Percentiles rank a stretch among this genome's conserved stretches.
phyloP scores from a whole-genome alignment of 2,329 filamentous ascomycete species.

The Fusarium sp. region DNA sequence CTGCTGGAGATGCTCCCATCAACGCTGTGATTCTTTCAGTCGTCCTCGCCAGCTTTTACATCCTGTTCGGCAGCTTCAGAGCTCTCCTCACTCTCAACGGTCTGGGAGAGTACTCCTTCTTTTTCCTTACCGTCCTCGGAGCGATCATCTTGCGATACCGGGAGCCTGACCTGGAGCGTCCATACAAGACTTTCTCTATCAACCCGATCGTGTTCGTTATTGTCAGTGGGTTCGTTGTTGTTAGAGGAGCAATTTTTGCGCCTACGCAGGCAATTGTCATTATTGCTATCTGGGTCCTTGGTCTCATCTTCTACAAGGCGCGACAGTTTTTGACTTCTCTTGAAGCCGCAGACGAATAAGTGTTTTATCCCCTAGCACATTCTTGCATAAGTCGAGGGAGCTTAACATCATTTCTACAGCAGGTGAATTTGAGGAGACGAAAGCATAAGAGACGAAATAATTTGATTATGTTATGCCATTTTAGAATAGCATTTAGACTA shows the following conservation, averaged over 20 bases:
- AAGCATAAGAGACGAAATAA: too few relatives aligned
- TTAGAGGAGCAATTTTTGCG: constrained; percentile 68
- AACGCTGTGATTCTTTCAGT: constrained; percentile 65
- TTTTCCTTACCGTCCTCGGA: constrained; percentile 71
- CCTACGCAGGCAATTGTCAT: constrained; percentile 64
- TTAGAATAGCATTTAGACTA: too few relatives aligned
- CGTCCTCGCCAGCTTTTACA: constrained; percentile 65
- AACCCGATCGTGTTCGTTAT: constrained; percentile 65
- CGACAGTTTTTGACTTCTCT: constrained; percentile 12
- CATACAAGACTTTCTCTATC: constrained; percentile 64
- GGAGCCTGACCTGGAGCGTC: constrained; percentile 64
- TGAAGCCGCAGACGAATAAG: not conserved
- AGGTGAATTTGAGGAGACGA: too few relatives aligned
- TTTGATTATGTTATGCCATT: too few relatives aligned
- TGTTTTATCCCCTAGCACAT: rapidly evolving
- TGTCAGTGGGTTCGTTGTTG: constrained; percentile 70
- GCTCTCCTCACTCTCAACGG: constrained; percentile 70
- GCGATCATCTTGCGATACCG: constrained; percentile 66
- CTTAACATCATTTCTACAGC: too few relatives aligned
- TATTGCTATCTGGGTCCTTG: constrained; percentile 62
- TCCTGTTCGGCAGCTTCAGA: constrained; percentile 69
- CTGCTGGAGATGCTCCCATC: constrained; percentile 62
- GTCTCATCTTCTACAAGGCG: constrained; percentile 56
- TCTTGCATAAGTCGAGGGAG: not conserved
- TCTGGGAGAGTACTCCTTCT: constrained; percentile 70